phyloP scores from a whole-genome alignment of 441 rosid genomes.

The Breynia disticha region DNA sequence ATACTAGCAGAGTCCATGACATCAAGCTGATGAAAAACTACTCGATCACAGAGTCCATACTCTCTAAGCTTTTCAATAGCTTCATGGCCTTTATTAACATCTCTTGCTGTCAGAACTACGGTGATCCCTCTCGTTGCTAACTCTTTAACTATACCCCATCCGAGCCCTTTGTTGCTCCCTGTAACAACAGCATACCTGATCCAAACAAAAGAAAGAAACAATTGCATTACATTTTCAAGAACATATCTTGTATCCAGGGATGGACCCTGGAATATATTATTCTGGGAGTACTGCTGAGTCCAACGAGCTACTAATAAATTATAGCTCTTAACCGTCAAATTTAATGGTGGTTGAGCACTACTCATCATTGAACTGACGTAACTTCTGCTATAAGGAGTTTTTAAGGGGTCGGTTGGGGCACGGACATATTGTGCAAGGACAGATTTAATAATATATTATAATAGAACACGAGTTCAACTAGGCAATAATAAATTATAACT shows the following conservation, averaged over 20 bases:
- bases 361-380: no score
- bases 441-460: no score
- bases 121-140: slow-evolving; percentile 31
- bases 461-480: no score
- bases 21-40: slow-evolving; percentile 40
- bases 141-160: slow-evolving; percentile 33
- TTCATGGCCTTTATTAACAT: slow-evolving; percentile 36
- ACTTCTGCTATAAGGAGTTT: no score
- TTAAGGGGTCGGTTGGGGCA: no score
- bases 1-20: slow-evolving; percentile 26
- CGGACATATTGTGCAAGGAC: no score
- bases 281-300: no score
- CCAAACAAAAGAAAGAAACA: background rate
- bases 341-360: no score
- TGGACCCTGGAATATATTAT: no score
- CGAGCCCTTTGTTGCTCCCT: slow-evolving; percentile 39
- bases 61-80: slow-evolving; percentile 30
- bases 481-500: no score
- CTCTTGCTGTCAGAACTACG: slow-evolving; percentile 39
- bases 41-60: slow-evolving; percentile 15
- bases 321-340: no score
- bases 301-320: no score
- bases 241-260: background rate
- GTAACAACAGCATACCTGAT: slow-evolving; percentile 36
- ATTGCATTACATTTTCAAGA: background rate